Percentiles rank a stretch among this genome's conserved stretches.
These are phyloP conservation scores for Ceriops tagal DNA, from an alignment of 345 rosid genomes.

Conservation along the genomic window DNA sequence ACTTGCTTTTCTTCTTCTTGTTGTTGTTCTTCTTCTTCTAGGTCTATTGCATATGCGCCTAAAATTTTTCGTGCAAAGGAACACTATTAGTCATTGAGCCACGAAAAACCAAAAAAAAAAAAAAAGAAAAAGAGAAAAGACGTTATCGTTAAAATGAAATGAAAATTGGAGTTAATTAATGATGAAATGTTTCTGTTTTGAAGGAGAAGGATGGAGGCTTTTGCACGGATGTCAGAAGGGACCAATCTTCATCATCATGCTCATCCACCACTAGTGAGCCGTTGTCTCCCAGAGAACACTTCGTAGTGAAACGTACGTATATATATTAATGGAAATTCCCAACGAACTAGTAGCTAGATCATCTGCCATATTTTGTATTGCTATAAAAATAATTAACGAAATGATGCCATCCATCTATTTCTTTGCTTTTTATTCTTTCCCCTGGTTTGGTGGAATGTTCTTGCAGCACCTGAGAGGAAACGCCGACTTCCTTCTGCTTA, in stretches of 20 bases:
- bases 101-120: too few relatives aligned
- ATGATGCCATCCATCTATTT: neutral
- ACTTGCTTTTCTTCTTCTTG: too few relatives aligned
- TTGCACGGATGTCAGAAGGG: constrained; percentile 56
- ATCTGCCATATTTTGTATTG: too few relatives aligned
- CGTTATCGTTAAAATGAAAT: neutral
- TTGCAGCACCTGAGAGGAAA: constrained; percentile 95
- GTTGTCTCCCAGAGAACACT: constrained; percentile 69
- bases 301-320: constrained; percentile 78
- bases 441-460: too few relatives aligned
- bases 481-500: constrained; percentile 99
- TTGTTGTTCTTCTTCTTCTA: too few relatives aligned
- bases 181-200: neutral
- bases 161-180: neutral
- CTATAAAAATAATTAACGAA: too few relatives aligned
- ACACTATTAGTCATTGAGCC: too few relatives aligned
- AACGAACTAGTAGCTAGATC: too few relatives aligned
- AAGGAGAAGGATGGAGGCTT: constrained; percentile 59
- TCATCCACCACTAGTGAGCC: constrained; percentile 73
- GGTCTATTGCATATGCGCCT: too few relatives aligned
- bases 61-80: too few relatives aligned
- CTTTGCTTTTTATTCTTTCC: neutral
- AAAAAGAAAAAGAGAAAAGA: too few relatives aligned
- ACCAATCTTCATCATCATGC: constrained; percentile 65
- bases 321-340: neutral